Percentiles rank a stretch among this genome's conserved stretches.
phyloP scores from a whole-genome alignment of 257 asterid genomes.

The Lycium barbarum region DNA sequence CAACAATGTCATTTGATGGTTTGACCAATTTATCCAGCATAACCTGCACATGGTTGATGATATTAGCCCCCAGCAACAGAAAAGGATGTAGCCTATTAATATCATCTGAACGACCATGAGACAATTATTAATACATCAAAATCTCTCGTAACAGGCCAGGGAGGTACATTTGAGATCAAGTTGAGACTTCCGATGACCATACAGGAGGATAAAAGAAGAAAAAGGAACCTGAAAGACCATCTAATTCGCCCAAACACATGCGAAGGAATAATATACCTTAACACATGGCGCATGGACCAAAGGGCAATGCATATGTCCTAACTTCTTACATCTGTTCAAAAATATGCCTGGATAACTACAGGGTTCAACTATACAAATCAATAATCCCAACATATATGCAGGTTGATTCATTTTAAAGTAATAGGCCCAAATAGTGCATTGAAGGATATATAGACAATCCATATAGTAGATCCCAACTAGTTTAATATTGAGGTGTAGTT shows the following conservation, averaged over 20 bases:
- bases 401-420: neutral
- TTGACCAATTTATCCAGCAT: constrained; percentile 90
- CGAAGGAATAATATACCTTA: neutral
- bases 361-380: constrained; percentile 5
- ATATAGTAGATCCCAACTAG: neutral
- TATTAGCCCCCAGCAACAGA: constrained; percentile 40
- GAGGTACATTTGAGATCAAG: neutral
- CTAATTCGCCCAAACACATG: neutral
- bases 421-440: neutral
- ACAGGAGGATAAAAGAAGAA: constrained; percentile 9
- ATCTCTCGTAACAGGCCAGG: constrained; percentile 12
- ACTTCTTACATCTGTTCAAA: neutral
- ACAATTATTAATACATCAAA: neutral
- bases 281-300: neutral
- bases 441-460: neutral
- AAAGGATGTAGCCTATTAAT: neutral
- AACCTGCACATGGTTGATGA: constrained; percentile 61
- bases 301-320: neutral
- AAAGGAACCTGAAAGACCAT: neutral
- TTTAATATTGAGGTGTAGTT: neutral
- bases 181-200: neutral
- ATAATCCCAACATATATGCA: constrained; percentile 21
- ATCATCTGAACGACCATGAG: neutral
- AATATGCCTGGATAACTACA: neutral
- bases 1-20: constrained; percentile 84